Conservation (phyloP, 768 basidiomycete species). For the Scleroderma bovista region DNA sequence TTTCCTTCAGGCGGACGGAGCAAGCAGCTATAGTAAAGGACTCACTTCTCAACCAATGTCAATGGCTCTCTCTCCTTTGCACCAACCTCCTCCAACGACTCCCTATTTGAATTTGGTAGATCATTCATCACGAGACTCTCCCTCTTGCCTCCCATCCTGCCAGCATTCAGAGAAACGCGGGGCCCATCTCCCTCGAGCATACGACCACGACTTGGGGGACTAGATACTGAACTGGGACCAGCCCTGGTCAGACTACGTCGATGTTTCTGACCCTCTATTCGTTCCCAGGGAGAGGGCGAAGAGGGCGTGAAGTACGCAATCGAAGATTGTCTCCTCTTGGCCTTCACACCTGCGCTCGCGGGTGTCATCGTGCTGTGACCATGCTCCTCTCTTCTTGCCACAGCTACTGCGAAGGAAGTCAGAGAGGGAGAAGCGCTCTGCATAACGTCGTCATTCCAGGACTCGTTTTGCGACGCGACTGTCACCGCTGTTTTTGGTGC, state of each 20-base stretch:
- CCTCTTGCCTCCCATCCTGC: conserved; percentile 2
- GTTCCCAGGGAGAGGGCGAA: conserved; percentile 20
- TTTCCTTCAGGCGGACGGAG: not conserved
- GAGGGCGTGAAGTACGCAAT: conserved; percentile 24
- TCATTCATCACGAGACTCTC: conserved; percentile 16
- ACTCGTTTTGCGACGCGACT: not conserved
- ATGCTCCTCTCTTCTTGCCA: not conserved
- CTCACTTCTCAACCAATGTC: conserved; percentile 72
- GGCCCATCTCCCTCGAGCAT: not conserved
- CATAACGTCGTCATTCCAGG: not conserved
- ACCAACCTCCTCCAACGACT: conserved; percentile 9
- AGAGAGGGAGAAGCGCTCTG: conserved; percentile 4
- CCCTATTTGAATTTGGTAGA: conserved; percentile 10
- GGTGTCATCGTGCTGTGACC: not conserved
- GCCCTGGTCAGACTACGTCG: not conserved
- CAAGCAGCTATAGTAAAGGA: conserved; percentile 6
- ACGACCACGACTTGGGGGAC: not conserved
- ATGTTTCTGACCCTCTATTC: not conserved
- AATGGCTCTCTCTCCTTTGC: conserved; percentile 35
- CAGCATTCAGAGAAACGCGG: not conserved
- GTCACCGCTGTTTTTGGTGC: not conserved
- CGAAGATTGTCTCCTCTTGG: conserved; percentile 22
- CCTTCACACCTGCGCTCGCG: not conserved
- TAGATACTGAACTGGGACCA: not conserved
- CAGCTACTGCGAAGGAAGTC: not conserved